Conservation (phyloP, 345 rosid genomes). For the Murraya koenigii region DNA sequence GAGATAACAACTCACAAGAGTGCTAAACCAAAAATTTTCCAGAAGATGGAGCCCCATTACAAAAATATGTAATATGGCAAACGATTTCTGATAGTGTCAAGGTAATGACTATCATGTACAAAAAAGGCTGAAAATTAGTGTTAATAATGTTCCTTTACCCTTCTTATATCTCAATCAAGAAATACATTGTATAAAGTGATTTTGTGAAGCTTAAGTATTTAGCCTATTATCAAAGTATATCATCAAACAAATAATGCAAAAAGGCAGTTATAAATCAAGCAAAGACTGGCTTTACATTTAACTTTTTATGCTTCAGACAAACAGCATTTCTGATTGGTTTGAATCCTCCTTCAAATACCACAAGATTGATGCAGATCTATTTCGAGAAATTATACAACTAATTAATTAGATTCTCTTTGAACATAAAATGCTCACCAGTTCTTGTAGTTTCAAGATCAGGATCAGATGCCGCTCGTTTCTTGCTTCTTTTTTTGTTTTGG, state of each 20-base stretch:
- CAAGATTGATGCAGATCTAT: background rate
- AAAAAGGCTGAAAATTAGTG: background rate
- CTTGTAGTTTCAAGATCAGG: conserved; percentile 22
- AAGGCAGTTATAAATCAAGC: background rate
- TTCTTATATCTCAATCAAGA: background rate
- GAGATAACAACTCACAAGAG: too few relatives aligned
- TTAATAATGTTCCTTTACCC: too few relatives aligned
- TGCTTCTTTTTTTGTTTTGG: conserved; percentile 25
- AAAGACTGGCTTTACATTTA: background rate
- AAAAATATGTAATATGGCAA: too few relatives aligned
- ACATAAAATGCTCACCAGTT: conserved; percentile 24
- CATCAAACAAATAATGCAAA: background rate
- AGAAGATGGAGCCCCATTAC: too few relatives aligned
- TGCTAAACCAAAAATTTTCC: too few relatives aligned
- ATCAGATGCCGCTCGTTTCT: conserved; percentile 43
- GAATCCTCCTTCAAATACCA: background rate
- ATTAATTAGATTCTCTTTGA: background rate
- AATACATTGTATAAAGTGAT: background rate
- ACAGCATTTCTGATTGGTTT: background rate
- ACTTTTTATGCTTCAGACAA: background rate
- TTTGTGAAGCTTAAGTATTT: background rate
- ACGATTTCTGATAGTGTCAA: background rate
- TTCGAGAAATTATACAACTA: background rate
- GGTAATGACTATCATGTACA: background rate
- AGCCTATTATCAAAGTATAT: background rate